Base-by-base conservation (phyloP, 108 stramenopile genomes). In the Cyclotella cryptica region DNA sequence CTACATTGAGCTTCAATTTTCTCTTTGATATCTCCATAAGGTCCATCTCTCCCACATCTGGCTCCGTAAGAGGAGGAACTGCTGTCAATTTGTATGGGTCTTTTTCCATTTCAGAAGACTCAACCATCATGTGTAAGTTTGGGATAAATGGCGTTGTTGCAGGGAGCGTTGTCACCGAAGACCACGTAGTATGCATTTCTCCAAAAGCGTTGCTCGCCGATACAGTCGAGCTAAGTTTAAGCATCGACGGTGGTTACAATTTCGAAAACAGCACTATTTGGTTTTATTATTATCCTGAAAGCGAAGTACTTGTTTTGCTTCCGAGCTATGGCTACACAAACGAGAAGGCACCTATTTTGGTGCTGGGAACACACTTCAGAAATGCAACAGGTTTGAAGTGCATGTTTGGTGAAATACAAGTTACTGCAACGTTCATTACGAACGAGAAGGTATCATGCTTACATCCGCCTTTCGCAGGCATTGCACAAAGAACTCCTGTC, bases 231-330 rank as follows among this genome's bases (percentile, higher is more conserved):
- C 35, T 84, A 15, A 75, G 78, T 11, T 13, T 84, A 12, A 75
- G 74, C 24, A 55, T 75, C 14, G 73, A 79, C 64, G 49, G 49
- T 28, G 77, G 77, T 1, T 15, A 24, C 17, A 79, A 79, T 53
- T 82, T 66, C 46, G 44, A 53, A 19, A 64, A 58, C 26, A 77
- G 79, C 61, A 39, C 71, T 0, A 47, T 30, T 43, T 73, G 72
- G 79, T 87, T 83, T 61, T 30, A 44, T 8, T 87, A 87, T 42
- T 49, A 67, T 8, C 51, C 22, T n/a, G 83, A 79, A n/a, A 69
- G 52, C 42, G 66, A 79, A 58, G 45, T 84, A 8, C n/a, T 67
- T 14, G 40, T 64, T n/a, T 47, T 85, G 40, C 42, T 22, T 12
- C 78, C 79, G 15, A 77, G 19, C 19, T 74, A 76, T 61, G 79